Evolutionary conservation across 1,139 yeast genomes (phyloP).

Genomic region (Saccharomyces hybrid): DNA sequence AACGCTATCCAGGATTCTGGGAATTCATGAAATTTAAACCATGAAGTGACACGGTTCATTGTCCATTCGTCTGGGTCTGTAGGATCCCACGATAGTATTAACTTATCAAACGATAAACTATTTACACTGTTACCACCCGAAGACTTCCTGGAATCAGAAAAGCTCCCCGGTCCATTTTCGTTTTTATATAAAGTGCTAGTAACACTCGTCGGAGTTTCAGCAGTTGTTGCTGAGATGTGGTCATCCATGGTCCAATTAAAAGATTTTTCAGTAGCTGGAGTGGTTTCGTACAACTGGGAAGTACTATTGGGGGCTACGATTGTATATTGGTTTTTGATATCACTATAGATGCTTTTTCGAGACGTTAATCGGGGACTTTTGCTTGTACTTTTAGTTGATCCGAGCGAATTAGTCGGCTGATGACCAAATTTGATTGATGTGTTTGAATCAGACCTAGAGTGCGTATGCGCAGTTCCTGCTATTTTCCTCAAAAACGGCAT

Average conservation of each 20-base stretch:
- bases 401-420: slow-evolving; percentile 8
- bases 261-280: background rate
- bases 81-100: slow-evolving; percentile 37
- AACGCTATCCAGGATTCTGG: slow-evolving; percentile 65
- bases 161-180: background rate
- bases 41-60: slow-evolving; percentile 50
- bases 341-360: background rate
- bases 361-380: background rate
- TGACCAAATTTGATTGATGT: slow-evolving; percentile 16
- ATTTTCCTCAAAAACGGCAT: slow-evolving; percentile 27
- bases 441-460: slow-evolving; percentile 23
- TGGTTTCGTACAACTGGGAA: background rate
- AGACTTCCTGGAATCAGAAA: slow-evolving; percentile 21
- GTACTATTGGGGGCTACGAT: background rate
- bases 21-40: slow-evolving; percentile 64
- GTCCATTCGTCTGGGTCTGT: slow-evolving; percentile 57
- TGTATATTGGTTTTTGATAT: background rate
- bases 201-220: background rate
- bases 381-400: background rate
- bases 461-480: slow-evolving; percentile 18
- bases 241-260: background rate
- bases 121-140: slow-evolving; percentile 27
- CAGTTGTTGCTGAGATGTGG: background rate
- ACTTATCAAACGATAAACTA: slow-evolving; percentile 25
- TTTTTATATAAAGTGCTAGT: background rate